Conservation (phyloP, 257 asterid genomes). For the Gentiana dahurica region DNA sequence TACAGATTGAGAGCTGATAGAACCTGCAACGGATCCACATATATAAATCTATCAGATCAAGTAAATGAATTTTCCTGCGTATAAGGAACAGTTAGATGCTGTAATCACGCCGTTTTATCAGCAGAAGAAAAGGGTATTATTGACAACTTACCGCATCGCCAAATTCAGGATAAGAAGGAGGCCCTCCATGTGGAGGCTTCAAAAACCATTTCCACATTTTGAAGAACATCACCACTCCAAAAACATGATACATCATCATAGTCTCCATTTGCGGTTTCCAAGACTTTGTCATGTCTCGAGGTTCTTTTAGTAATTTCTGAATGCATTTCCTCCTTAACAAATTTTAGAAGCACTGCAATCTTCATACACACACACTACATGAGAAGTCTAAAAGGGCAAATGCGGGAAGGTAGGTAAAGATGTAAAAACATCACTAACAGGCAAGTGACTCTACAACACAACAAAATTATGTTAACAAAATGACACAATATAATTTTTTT, state of each 20-base stretch:
- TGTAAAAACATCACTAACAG: conserved; percentile 1
- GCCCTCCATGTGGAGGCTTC: conserved; percentile 90
- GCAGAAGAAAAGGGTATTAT: not conserved
- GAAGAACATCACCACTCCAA: conserved; percentile 63
- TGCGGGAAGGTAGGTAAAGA: not conserved
- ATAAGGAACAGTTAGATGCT: not conserved
- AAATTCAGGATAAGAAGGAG: conserved; percentile 75
- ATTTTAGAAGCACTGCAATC: conserved; percentile 71
- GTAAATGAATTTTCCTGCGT: not conserved
- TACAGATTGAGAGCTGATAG: conserved; percentile 78
- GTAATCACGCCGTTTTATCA: no score
- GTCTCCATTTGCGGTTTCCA: conserved; percentile 12
- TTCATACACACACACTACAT: conserved; percentile 16
- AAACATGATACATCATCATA: conserved; percentile 19
- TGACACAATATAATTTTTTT: no score
- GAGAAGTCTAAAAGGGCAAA: not conserved
- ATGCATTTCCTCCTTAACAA: conserved; percentile 61
- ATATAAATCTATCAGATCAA: not conserved
- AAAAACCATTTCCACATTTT: conserved; percentile 60
- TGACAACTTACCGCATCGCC: conserved; percentile 66
- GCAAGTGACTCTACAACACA: conserved; percentile 5
- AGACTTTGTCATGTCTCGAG: conserved; percentile 16
- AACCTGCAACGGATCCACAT: conserved; percentile 46
- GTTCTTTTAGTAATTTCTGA: conserved; percentile 24
- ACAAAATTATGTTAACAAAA: no score